A percentile compares a stretch with the other conserved stretches of the same genome.
phyloP scores from a whole-genome alignment of 495 filamentous ascomycete genomes.

The Cercophora scortea region DNA sequence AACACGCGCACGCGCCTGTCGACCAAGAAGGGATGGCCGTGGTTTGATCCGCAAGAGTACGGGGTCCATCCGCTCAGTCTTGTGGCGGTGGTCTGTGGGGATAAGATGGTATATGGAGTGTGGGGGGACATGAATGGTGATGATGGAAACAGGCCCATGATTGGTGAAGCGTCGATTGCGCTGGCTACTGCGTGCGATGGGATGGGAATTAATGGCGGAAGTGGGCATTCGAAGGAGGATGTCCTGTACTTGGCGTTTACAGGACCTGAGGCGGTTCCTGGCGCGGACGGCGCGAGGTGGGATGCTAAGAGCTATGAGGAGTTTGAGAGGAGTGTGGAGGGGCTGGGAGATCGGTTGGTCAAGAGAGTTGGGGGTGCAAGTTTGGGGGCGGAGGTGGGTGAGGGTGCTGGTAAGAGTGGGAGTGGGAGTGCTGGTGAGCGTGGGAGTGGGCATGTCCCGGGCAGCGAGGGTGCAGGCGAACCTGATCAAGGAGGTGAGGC shows the following conservation, averaged over 20 bases:
- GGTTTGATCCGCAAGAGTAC: conserved; percentile 39
- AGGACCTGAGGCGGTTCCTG: conserved; percentile 40
- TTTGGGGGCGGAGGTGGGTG: no score
- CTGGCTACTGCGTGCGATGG: conserved; percentile 50
- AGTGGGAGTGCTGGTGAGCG: no score
- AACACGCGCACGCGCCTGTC: conserved; percentile 40
- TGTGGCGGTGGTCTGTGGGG: conserved; percentile 56
- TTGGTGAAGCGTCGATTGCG: conserved; percentile 52
- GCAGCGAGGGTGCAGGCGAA: no score
- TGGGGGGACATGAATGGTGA: conserved; percentile 62
- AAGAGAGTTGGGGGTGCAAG: no score
- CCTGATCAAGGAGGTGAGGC: no score
- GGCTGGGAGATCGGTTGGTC: conserved; percentile 34
- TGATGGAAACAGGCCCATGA: conserved; percentile 31
- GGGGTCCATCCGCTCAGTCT: conserved; percentile 53
- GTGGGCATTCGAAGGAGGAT: conserved; percentile 40
- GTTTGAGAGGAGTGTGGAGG: conserved; percentile 44
- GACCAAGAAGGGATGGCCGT: conserved; percentile 38
- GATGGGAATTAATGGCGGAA: conserved; percentile 33
- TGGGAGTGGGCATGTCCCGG: no score
- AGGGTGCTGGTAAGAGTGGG: no score
- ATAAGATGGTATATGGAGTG: conserved; percentile 54
- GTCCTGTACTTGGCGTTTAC: conserved; percentile 51
- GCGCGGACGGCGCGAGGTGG: conserved; percentile 42
- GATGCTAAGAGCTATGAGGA: conserved; percentile 28